A percentile compares a stretch with the other conserved stretches of the same genome.
These are phyloP conservation scores for Filosporella fistucella DNA, from an alignment of 495 filamentous ascomycete species.

Conservation along the genomic window DNA sequence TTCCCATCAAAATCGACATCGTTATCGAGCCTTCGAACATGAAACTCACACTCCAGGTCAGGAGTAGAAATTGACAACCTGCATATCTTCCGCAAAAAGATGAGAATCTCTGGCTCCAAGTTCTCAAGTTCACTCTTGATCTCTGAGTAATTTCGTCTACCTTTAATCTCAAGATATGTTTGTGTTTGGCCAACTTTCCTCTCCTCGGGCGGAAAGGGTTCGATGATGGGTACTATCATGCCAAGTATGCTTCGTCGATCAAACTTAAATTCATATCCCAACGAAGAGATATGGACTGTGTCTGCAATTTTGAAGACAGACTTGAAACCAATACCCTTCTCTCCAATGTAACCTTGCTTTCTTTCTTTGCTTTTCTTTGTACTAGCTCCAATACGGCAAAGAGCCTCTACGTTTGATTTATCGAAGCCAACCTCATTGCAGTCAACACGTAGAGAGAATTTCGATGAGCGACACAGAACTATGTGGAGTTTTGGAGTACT, in stretches of 20 bases:
- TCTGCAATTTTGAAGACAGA: constrained; percentile 40
- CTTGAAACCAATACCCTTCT: constrained; percentile 48
- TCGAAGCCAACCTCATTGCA: constrained; percentile 41
- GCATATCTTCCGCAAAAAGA: too few relatives aligned
- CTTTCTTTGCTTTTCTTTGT: constrained; percentile 24
- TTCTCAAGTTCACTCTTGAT: too few relatives aligned
- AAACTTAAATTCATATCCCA: constrained; percentile 30
- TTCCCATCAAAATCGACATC: constrained; percentile 6
- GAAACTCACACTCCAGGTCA: background rate
- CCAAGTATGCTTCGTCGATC: constrained; percentile 6
- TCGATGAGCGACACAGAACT: background rate
- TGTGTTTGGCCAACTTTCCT: background rate
- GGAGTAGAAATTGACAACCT: too few relatives aligned
- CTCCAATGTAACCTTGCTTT: constrained; percentile 33
- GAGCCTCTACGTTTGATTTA: constrained; percentile 26
- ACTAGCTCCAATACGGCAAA: constrained; percentile 33
- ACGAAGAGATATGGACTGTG: constrained; percentile 35
- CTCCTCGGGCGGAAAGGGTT: background rate
- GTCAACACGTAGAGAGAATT: constrained; percentile 21
- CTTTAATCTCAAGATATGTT: too few relatives aligned
- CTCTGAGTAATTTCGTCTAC: too few relatives aligned
- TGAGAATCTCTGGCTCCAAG: too few relatives aligned
- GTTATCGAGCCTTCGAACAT: constrained; percentile 3
- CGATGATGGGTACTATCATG: constrained; percentile 7
- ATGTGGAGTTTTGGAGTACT: background rate